Evolutionary conservation across 2,329 filamentous ascomycete species (phyloP).

Genomic region (Parastagonospora nodorum): DNA sequence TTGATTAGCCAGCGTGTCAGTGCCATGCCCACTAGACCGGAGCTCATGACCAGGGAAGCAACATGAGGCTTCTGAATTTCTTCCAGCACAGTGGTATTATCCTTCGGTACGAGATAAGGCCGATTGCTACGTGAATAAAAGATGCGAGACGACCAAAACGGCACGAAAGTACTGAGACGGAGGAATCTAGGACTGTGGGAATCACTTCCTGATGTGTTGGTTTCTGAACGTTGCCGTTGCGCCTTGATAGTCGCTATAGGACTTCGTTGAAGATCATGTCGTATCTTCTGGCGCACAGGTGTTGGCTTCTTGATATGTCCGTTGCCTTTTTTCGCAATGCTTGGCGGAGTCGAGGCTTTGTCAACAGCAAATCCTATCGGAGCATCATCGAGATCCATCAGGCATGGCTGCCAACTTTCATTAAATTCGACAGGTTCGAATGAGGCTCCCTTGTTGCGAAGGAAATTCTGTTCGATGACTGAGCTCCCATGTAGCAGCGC

Average conservation of each 20-base stretch:
- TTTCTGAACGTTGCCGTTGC: slow-evolving; percentile 27
- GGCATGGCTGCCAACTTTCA: slow-evolving; percentile 38
- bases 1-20: slow-evolving; percentile 27
- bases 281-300: slow-evolving; percentile 20
- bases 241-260: slow-evolving; percentile 11
- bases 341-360: not conserved
- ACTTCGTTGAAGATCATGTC: slow-evolving; percentile 5
- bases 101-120: slow-evolving; percentile 21
- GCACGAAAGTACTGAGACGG: slow-evolving; percentile 37
- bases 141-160: slow-evolving; percentile 39
- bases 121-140: slow-evolving; percentile 37
- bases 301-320: slow-evolving; percentile 12
- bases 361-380: slow-evolving; percentile 32
- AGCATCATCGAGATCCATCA: slow-evolving; percentile 26
- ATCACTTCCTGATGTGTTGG: slow-evolving; percentile 14
- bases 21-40: slow-evolving; percentile 42
- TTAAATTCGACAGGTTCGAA: slow-evolving; percentile 44
- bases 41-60: slow-evolving; percentile 40
- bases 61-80: slow-evolving; percentile 38
- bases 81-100: slow-evolving; percentile 31
- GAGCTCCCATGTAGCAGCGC: slow-evolving; percentile 29
- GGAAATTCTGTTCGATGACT: slow-evolving; percentile 42
- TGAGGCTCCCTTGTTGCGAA: slow-evolving; percentile 41
- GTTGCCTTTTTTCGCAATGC: slow-evolving; percentile 5
- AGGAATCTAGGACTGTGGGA: slow-evolving; percentile 37